Percentiles rank a stretch among this genome's conserved stretches.
Conservation (phyloP, 2,329 filamentous ascomycete species). For the Fusarium phyllophilum region DNA sequence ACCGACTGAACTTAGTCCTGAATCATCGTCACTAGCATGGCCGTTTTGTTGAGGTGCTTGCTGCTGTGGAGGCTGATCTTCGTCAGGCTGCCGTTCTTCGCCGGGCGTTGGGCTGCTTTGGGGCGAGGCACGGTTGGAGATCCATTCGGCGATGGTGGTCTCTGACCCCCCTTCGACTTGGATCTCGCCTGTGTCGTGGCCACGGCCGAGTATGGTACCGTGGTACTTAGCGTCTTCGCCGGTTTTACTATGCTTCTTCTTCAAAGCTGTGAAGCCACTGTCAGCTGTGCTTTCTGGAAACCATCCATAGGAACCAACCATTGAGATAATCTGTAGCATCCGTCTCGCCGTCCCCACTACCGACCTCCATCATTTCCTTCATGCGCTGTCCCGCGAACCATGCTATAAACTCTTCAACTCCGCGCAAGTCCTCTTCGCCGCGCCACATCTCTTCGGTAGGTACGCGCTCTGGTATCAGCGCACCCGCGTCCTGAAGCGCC, state of each 20-base stretch:
- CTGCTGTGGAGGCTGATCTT: conserved; percentile 6
- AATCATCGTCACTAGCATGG: conserved; percentile 53
- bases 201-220: conserved; percentile 83
- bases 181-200: conserved; percentile 75
- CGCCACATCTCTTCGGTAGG: conserved; percentile 74
- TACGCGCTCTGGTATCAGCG: conserved; percentile 75
- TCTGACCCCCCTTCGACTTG: conserved; percentile 78
- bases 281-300: conserved; percentile 41
- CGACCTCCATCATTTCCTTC: conserved; percentile 83
- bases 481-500: conserved; percentile 84
- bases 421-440: conserved; percentile 79
- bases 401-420: conserved; percentile 79
- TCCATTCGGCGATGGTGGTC: conserved; percentile 52
- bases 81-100: conserved; percentile 8
- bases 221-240: conserved; percentile 88
- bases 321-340: conserved; percentile 77
- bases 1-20: conserved; percentile 66
- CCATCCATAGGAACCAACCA: conserved; percentile 54
- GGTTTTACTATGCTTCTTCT: conserved; percentile 91
- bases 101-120: conserved; percentile 15
- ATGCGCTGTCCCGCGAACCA: conserved; percentile 83
- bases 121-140: conserved; percentile 44
- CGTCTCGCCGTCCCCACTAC: conserved; percentile 73
- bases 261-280: conserved; percentile 70
- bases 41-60: conserved; percentile 39